These are phyloP conservation scores for Tetradesmus obliquus DNA, from an alignment of 139 green algal genomes.

Conservation along the genomic window DNA sequence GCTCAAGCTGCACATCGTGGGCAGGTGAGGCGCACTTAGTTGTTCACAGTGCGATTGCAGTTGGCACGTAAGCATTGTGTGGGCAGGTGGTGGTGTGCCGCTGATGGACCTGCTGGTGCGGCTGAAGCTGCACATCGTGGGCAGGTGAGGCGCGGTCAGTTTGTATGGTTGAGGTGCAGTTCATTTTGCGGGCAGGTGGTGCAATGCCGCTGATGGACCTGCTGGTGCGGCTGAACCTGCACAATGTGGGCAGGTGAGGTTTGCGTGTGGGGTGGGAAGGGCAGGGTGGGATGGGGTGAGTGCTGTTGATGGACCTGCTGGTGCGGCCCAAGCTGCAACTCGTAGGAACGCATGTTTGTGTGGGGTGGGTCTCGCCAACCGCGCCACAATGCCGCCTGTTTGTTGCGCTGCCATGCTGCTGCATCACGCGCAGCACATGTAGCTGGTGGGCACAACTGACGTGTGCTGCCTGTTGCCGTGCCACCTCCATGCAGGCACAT, in stretches of 20 bases:
- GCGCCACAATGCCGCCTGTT: no score
- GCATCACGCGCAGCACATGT: conserved; percentile 69
- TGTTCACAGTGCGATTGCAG: neutral
- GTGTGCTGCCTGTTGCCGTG: no score
- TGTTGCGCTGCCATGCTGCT: conserved; percentile 54
- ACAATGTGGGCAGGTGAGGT: conserved; percentile 70
- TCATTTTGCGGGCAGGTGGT: no score
- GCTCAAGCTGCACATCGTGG: conserved; percentile 86
- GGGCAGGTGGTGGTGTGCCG: conserved; percentile 42
- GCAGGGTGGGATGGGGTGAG: conserved; percentile 52
- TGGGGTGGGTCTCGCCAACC: neutral
- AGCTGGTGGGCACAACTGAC: conserved; percentile 54
- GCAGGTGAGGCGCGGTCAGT: conserved; percentile 5
- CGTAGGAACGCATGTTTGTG: conserved; percentile 45
- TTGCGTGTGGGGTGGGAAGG: neutral
- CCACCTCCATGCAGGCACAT: conserved; percentile 56
- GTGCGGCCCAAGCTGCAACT: conserved; percentile 84
- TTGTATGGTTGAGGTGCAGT: no score
- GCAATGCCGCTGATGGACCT: conserved; percentile 73
- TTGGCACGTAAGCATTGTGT: conserved; percentile 49
- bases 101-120: conserved; percentile 77
- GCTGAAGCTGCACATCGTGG: conserved; percentile 85
- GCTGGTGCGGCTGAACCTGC: conserved; percentile 82
- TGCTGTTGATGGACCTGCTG: conserved; percentile 76
- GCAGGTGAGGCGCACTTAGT: conserved; percentile 22